Base-by-base conservation (phyloP, 1,139 yeast species). In the Kurtzmaniella quercitrusa region DNA sequence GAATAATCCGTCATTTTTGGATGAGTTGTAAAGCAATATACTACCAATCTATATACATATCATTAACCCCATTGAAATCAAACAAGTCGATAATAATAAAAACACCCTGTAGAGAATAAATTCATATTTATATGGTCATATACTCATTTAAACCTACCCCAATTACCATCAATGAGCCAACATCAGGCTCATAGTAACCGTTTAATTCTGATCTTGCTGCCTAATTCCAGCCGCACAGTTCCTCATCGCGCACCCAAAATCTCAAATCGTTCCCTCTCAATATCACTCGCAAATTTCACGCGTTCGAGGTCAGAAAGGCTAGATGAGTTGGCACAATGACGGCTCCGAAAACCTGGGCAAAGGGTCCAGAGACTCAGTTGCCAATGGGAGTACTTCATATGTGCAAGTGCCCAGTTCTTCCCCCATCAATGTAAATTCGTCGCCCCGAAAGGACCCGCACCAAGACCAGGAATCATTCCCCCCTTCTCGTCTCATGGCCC, bases 1-100 rank as follows among this genome's bases (percentile, higher is more conserved):
- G 15, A 83, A 83, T 50, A 94, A 94, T 59, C 97, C 97, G 1
- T 79, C 78, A 45, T 93, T 89, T 57, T 65, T 93, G 42, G 88
- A 87, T 49, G 66, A 63, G 25, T 47, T 68, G 25, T 44, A 46
- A 37, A 23, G 34, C 23, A 29, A n/a, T n/a, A n/a, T n/a, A n/a
- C n/a, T n/a, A n/a, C n/a, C 15, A 29, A 29, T 29, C 10, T 23
- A 23, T 23, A 10, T 23, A 23, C 10, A 23, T 23, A 23, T 23
- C n/a, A n/a, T n/a, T n/a, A n/a, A n/a, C n/a, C n/a, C n/a, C n/a
- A n/a, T n/a, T n/a, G n/a, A n/a, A n/a, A n/a, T n/a, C n/a, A n/a
- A n/a, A n/a, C n/a, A n/a, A n/a, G n/a, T n/a, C n/a, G n/a, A n/a
- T n/a, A n/a, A n/a, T n/a, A n/a, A n/a, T n/a, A n/a, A n/a, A n/a